Conservation (phyloP, 768 basidiomycete species). For the Kockovaella imperatae region DNA sequence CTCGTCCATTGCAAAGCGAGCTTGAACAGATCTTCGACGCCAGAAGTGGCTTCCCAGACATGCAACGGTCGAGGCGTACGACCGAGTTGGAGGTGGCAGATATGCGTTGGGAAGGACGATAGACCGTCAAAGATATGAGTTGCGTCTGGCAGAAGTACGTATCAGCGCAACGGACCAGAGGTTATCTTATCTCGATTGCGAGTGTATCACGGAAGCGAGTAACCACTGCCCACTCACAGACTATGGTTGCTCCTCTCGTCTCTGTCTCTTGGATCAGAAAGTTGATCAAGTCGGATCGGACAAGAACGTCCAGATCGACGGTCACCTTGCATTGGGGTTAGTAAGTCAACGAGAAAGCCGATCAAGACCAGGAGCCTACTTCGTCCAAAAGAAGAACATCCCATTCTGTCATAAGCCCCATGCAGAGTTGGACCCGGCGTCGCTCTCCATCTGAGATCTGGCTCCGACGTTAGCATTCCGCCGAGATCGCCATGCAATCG, state of each 20-base stretch:
- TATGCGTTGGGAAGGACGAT: constrained; percentile 81
- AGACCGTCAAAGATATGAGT: constrained; percentile 97
- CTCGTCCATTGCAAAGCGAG: constrained; percentile 80
- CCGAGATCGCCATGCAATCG: background rate
- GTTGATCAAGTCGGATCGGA: constrained; percentile 77
- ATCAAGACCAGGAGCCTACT: too few species aligned
- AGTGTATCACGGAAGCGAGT: background rate
- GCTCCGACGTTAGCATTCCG: constrained; percentile 46
- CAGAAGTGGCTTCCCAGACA: constrained; percentile 51
- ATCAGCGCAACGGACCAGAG: constrained; percentile 2
- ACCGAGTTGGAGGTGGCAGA: constrained; percentile 85
- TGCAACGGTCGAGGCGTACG: constrained; percentile 55
- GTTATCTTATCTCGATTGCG: background rate
- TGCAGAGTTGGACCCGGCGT: constrained; percentile 83
- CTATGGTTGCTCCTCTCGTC: constrained; percentile 69
- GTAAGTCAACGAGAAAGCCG: too few species aligned
- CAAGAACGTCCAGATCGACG: constrained; percentile 92
- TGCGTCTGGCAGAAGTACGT: constrained; percentile 63
- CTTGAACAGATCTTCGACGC: constrained; percentile 52
- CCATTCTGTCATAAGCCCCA: constrained; percentile 93
- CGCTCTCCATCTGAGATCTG: constrained; percentile 93
- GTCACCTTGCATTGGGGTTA: too few species aligned
- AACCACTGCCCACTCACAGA: constrained; percentile 54
- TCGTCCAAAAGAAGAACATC: constrained; percentile 89
- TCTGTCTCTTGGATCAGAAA: constrained; percentile 81